Evolutionary conservation across 768 basidiomycete genomes (phyloP), one percentile per base, ranked within the genome.

Genomic region (Suillus placidus): DNA sequence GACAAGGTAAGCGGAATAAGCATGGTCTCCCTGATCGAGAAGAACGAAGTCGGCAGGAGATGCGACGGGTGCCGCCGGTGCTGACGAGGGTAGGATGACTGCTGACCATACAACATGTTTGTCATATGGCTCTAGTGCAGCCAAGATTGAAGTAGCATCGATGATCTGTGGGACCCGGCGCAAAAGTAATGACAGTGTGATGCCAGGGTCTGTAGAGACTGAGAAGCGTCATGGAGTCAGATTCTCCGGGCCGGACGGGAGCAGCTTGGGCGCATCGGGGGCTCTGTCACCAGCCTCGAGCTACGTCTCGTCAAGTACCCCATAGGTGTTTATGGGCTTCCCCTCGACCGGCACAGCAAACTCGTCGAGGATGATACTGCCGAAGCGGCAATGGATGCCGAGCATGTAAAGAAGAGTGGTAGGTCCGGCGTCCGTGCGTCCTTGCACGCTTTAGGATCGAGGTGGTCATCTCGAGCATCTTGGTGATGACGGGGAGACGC

Each of bases 101-200:
- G 66, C 54, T 8, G 68, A 37, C 26, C 37, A 60, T 13, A 67
- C 9, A 13, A 61, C 2, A 30, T 49, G 23, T 12, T 20, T 16
- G 35, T 55, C 42, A 35, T 58, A 65, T 30, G 43, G 20, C 16
- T 16, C 26, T 37, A 67, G 26, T 8, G 56, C 55, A 6, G 40
- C 49, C 14, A 58, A 8, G 9, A 67, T 18, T 16, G 38, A 30
- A 32, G 52, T 10, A 18, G 37, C 30, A 34, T n/a, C n/a, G n/a
- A n/a, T n/a, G n/a, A n/a, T 63, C 64, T 1, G 64, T n/a, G n/a
- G 34, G 40, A 42, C 63, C 63, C 0, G 64, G 30, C 0, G 71
- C 56, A 64, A 80, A 80, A 9, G 80, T 51, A 13, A 80, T 57
- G 0, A 75, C 69, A 1, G 78, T 76, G 61, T 81, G 80, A 23